Evolutionary conservation across 331 rosid species (phyloP).

Genomic region (Erythrophleum ivorense): DNA sequence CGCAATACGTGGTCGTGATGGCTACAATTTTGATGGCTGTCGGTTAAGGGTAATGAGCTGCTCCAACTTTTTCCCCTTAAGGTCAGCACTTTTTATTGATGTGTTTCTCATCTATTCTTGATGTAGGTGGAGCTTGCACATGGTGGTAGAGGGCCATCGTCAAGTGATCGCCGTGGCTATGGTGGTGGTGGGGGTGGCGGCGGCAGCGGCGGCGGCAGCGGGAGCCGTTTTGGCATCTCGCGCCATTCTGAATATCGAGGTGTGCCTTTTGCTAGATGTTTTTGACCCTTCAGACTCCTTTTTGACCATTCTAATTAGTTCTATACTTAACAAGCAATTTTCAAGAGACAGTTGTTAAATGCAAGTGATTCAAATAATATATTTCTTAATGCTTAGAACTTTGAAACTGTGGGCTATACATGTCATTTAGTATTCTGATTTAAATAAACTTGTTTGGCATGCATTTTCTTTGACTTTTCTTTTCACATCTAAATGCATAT

Average conservation of each 20-base stretch:
- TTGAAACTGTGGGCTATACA: background rate
- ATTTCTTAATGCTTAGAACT: background rate
- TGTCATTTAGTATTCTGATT: background rate
- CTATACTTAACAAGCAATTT: background rate
- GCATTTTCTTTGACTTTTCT: slow-evolving; percentile 11
- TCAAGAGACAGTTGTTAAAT: background rate
- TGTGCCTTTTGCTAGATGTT: slow-evolving; percentile 20
- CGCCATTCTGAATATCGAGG: slow-evolving; percentile 99
- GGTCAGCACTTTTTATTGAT: background rate
- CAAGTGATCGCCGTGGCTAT: slow-evolving; percentile 92
- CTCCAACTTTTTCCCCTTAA: slow-evolving; percentile 1
- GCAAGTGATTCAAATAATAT: background rate
- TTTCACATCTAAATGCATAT: background rate
- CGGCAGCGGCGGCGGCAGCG: slow-evolving; percentile 58
- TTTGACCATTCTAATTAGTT: slow-evolving; percentile 16
- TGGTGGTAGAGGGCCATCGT: slow-evolving; percentile 96
- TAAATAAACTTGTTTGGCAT: background rate
- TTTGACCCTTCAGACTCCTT: background rate
- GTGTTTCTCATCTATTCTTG: slow-evolving; percentile 24
- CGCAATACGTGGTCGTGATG: slow-evolving; percentile 97
- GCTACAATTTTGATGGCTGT: slow-evolving; percentile 97
- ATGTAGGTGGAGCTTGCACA: slow-evolving; percentile 98
- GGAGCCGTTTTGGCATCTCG: slow-evolving; percentile 81
- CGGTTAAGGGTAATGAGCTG: slow-evolving; percentile 76
- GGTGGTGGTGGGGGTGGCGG: slow-evolving; percentile 54